Percentiles rank a stretch among this genome's conserved stretches.
Conservation (phyloP, 495 filamentous ascomycete genomes). For the Talaromyces borbonicus region DNA sequence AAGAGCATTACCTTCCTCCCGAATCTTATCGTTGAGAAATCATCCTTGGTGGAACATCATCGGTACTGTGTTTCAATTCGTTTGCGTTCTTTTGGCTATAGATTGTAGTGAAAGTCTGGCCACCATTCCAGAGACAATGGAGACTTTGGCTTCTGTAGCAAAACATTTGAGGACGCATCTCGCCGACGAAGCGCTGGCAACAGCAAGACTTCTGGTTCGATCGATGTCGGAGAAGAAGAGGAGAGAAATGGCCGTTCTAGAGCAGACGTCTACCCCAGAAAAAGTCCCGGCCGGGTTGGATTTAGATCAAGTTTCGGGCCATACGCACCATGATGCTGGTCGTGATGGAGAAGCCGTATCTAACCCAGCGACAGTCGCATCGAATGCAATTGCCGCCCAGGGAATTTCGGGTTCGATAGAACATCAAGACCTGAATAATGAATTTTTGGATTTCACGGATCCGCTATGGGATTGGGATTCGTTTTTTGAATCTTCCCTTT, state of each 20-base stretch:
- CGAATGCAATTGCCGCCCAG: neutral
- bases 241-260: conserved; percentile 13
- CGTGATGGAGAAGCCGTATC: neutral
- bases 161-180: conserved; percentile 22
- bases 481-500: conserved; percentile 1
- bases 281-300: no score
- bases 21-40: conserved; percentile 14
- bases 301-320: no score
- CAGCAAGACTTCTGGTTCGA: conserved; percentile 22
- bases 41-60: conserved; percentile 35
- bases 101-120: conserved; percentile 23
- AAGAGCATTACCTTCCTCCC: conserved; percentile 18
- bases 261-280: conserved; percentile 7
- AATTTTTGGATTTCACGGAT: conserved; percentile 4
- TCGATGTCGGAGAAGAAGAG: conserved; percentile 17
- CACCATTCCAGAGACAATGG: conserved; percentile 24
- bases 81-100: conserved; percentile 34
- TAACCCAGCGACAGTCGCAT: neutral
- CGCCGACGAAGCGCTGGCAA: conserved; percentile 29
- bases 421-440: neutral
- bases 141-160: conserved; percentile 24
- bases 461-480: conserved; percentile 6
- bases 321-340: neutral
- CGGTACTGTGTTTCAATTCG: conserved; percentile 31
- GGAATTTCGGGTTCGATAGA: neutral